Percentiles rank a stretch among this genome's conserved stretches.
These are phyloP conservation scores for Apiospora kogelbergensis DNA, from an alignment of 2,329 filamentous ascomycete genomes.

Conservation along the genomic window DNA sequence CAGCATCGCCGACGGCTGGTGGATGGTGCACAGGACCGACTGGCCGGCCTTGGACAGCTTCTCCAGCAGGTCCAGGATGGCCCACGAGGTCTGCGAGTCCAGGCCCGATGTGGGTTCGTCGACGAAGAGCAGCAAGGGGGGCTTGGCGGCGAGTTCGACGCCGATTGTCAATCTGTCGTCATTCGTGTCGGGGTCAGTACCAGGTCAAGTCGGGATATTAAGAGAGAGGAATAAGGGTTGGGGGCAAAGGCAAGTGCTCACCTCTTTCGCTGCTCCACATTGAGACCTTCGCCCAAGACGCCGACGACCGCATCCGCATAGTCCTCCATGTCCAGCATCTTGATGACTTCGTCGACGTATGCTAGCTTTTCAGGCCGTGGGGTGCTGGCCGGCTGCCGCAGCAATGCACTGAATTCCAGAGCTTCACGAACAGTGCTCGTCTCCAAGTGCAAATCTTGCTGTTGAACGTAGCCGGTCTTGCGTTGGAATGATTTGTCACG, in stretches of 20 bases:
- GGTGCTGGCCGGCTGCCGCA: slow-evolving; percentile 61
- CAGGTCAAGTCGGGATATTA: too few species aligned
- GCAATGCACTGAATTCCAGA: slow-evolving; percentile 61
- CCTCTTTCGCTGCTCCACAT: slow-evolving; percentile 23
- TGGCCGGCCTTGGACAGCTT: slow-evolving; percentile 52
- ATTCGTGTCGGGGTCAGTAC: not conserved
- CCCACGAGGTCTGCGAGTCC: slow-evolving; percentile 72
- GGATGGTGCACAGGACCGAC: slow-evolving; percentile 43
- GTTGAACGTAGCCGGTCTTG: slow-evolving; percentile 69
- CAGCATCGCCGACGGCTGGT: slow-evolving; percentile 41
- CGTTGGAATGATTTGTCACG: slow-evolving; percentile 66
- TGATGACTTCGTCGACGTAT: slow-evolving; percentile 68
- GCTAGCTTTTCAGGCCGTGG: slow-evolving; percentile 60
- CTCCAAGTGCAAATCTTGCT: slow-evolving; percentile 66
- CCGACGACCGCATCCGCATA: slow-evolving; percentile 69
- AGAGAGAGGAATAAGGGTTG: too few species aligned
- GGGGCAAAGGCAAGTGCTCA: not conserved
- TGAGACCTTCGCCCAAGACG: slow-evolving; percentile 62
- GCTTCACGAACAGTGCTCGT: slow-evolving; percentile 68
- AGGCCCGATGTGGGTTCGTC: slow-evolving; percentile 76
- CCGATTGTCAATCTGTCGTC: slow-evolving; percentile 63
- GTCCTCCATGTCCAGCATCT: slow-evolving; percentile 64
- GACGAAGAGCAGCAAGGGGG: slow-evolving; percentile 68
- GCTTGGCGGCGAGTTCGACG: slow-evolving; percentile 74
- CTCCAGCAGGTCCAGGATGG: slow-evolving; percentile 66